Evolutionary conservation across 2,329 filamentous ascomycete species (phyloP), one percentile per base, ranked within the genome.

Genomic region (Colletotrichum eleusines): DNA sequence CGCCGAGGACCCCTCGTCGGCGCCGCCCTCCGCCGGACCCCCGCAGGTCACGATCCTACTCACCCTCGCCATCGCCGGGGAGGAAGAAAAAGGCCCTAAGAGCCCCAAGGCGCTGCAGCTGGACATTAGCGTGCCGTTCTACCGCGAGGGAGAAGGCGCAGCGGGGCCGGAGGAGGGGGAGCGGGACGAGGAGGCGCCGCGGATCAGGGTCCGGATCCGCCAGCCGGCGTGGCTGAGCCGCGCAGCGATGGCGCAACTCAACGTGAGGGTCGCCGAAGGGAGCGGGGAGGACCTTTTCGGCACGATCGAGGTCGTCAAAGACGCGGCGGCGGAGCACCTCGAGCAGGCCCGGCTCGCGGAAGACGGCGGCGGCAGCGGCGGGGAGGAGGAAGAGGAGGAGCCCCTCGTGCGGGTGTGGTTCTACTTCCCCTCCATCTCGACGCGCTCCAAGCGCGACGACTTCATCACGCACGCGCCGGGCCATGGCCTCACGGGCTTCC

Each of bases 341-440:
- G 69, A 77, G 62, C 55, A 46, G 1, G 73, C 76, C 35, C 72
- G 73, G 40, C 57, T 66, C 48, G 18, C 14, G 44, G 63, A 59
- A 35, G 42, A 42, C 46, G 20, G 35, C 65, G 1, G 2, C 20
- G 7, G 35, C 7, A 14, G 20, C 3, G n/a, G 28, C 23, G 14
- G 28, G 26, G n/a, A 1, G 55, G 50, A 18, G 74, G 12, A n/a
- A 28, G 31, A 33, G 1, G 58, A 50, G 14, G 74, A 68, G 0
- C 76, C 82, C 0, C 74, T 86, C 0, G 82, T 87, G 3, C 80
- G 88, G 11, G 88, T 87, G 1, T 90, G 88, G 88, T 90, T 90
- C 75, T 90, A 90, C 77, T 89, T 90, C 72, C 88, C 88, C 0
- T 89, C 87, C 1, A 85, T 90, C 64, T 87, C 85, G 50, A 90